Evolutionary conservation across 768 basidiomycete genomes (phyloP).

Genomic region (Rhizopogon rudus): DNA sequence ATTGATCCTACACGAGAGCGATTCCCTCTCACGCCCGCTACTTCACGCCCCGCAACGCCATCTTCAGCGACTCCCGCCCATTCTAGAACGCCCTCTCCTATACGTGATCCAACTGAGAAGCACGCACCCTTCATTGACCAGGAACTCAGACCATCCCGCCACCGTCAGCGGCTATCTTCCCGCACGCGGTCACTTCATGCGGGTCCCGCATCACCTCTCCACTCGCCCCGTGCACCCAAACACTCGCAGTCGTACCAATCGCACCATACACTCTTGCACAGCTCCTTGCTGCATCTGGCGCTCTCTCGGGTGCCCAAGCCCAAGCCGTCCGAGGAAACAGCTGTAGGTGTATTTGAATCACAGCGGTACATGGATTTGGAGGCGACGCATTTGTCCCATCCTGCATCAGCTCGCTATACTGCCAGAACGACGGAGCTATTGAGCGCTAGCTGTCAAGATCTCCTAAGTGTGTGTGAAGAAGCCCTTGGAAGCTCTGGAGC

Average conservation of each 20-base stretch:
- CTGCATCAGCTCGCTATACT: constrained; percentile 38
- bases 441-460: constrained; percentile 45
- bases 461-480: constrained; percentile 40
- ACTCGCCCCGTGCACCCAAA: constrained; percentile 5
- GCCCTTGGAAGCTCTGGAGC: constrained; percentile 36
- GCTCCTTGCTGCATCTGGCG: constrained; percentile 35
- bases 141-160: not conserved
- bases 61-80: constrained; percentile 23
- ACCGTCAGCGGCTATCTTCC: not conserved
- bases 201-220: constrained; percentile 8
- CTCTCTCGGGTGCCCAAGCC: constrained; percentile 24
- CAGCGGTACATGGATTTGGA: constrained; percentile 69
- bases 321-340: constrained; percentile 35
- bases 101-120: not conserved
- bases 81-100: constrained; percentile 30
- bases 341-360: constrained; percentile 71
- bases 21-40: constrained; percentile 47
- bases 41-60: constrained; percentile 33
- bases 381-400: constrained; percentile 46
- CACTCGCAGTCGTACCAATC: constrained; percentile 25
- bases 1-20: constrained; percentile 57
- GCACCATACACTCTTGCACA: constrained; percentile 29
- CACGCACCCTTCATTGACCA: not conserved
- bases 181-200: constrained; percentile 2
- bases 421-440: constrained; percentile 41